Conservation (phyloP, 345 rosid genomes). For the Noccaea caerulescens region DNA sequence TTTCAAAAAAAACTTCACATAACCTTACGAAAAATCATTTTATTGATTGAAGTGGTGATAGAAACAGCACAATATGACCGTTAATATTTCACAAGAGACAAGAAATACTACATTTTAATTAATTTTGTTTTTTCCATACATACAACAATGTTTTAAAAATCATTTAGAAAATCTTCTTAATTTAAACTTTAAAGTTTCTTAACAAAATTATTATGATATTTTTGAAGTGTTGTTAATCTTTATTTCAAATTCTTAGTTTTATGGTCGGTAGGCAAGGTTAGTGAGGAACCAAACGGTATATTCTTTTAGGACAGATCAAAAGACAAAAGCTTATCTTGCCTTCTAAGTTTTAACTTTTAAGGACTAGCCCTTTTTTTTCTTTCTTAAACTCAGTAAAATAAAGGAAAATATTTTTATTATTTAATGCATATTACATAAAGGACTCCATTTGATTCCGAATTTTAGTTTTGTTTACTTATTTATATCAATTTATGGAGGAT, state of each 20-base stretch:
- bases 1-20: background rate
- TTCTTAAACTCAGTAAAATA: too few relatives aligned
- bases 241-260: background rate
- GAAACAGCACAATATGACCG: background rate
- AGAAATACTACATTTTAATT: background rate
- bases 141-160: too few relatives aligned
- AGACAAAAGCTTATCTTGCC: constrained; percentile 21
- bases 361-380: background rate
- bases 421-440: background rate
- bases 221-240: background rate
- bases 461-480: background rate
- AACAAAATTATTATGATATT: background rate
- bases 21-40: background rate
- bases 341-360: constrained; percentile 22
- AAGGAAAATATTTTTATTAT: background rate
- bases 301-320: background rate
- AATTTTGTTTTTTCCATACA: too few relatives aligned
- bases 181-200: background rate
- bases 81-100: background rate
- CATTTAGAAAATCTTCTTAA: too few relatives aligned
- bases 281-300: background rate
- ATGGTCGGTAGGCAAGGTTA: background rate
- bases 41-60: background rate
- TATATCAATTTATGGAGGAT: background rate
- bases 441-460: background rate